phyloP scores from a whole-genome alignment of 352 stramenopile species.

The Globisporangium camurandrum region DNA sequence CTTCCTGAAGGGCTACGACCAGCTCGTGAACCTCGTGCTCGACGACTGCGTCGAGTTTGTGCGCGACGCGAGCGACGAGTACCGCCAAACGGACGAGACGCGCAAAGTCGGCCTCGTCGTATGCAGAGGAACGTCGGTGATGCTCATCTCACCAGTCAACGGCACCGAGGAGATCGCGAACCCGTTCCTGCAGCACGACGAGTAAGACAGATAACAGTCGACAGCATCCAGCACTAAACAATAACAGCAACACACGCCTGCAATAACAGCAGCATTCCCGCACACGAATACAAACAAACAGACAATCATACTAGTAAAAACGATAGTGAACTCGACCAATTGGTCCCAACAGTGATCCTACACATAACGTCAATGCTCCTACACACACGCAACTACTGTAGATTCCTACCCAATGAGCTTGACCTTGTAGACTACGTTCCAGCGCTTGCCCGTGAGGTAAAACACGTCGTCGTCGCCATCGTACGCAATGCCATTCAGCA shows the following conservation, averaged over 20 bases:
- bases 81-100: constrained; percentile 86
- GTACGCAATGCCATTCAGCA: constrained; percentile 94
- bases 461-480: constrained; percentile 85
- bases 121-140: constrained; percentile 89
- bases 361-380: too few relatives aligned
- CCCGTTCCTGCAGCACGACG: constrained; percentile 85
- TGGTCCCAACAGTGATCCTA: background rate
- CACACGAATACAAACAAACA: background rate
- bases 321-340: constrained; percentile 2
- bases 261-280: background rate
- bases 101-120: constrained; percentile 92
- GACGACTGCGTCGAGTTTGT: constrained; percentile 95
- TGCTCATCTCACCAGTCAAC: constrained; percentile 88
- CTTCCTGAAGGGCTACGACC: constrained; percentile 93
- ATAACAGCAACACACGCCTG: too few relatives aligned
- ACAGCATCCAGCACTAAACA: too few relatives aligned
- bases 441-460: constrained; percentile 92
- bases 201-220: too few relatives aligned
- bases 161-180: constrained; percentile 90
- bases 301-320: background rate
- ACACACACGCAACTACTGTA: too few relatives aligned
- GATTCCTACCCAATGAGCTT: constrained; percentile 58
- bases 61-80: constrained; percentile 87
- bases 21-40: constrained; percentile 96
- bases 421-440: constrained; percentile 88